Evolutionary conservation across 2,329 filamentous ascomycete species (phyloP).

Genomic region (Cryphonectria parasitica): DNA sequence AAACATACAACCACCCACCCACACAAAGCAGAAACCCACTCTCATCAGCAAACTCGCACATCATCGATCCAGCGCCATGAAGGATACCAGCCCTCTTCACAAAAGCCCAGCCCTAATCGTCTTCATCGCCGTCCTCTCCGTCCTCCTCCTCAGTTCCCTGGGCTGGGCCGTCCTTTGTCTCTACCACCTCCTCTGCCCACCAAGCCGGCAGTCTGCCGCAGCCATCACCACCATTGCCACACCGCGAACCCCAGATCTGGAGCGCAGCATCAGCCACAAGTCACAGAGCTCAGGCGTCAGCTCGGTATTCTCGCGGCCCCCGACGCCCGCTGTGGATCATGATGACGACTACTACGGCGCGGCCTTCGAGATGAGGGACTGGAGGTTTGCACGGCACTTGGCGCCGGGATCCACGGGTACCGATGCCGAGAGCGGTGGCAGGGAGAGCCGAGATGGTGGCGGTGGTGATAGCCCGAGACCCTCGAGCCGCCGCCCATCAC

Average conservation of each 20-base stretch:
- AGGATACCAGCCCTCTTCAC: background rate
- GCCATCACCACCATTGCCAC: background rate
- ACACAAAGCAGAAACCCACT: background rate
- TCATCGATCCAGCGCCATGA: background rate
- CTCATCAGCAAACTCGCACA: background rate
- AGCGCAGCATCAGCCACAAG: background rate
- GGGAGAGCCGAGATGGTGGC: background rate
- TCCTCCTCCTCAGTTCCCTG: background rate
- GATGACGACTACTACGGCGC: background rate
- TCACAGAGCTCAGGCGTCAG: constrained; percentile 9
- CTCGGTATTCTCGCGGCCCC: background rate
- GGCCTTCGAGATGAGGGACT: background rate
- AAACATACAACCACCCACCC: background rate
- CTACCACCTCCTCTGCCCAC: background rate
- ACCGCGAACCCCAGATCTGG: background rate
- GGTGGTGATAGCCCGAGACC: background rate
- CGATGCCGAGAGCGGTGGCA: background rate
- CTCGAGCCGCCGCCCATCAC: too few relatives aligned
- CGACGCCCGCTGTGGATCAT: background rate
- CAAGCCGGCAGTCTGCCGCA: background rate
- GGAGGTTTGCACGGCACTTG: background rate
- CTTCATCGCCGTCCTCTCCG: background rate
- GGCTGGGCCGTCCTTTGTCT: background rate
- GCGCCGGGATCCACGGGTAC: background rate
- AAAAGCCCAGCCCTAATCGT: background rate